These are phyloP conservation scores for Cladophialophora immunda DNA, from an alignment of 2,329 filamentous ascomycete species.

Conservation along the genomic window DNA sequence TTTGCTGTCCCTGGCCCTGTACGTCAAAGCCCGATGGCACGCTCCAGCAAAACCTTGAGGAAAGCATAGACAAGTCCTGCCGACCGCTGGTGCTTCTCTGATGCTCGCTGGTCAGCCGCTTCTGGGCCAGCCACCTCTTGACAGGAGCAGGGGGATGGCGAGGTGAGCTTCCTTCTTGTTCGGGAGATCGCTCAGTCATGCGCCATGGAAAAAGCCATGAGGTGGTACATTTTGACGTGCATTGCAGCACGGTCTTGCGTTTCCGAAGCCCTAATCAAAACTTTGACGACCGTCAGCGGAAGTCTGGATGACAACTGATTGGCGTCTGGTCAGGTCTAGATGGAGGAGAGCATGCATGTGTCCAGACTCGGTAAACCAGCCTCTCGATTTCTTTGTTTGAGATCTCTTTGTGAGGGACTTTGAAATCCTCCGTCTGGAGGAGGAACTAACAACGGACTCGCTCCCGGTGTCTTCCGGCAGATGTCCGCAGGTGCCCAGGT, in stretches of 20 bases:
- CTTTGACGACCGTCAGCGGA: neutral
- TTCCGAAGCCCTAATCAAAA: conserved; percentile 3
- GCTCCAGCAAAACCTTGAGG: neutral
- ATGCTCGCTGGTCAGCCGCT: neutral
- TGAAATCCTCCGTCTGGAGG: neutral
- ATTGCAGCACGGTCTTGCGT: neutral
- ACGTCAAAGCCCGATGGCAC: neutral
- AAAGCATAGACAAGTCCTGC: neutral
- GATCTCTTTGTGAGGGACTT: neutral
- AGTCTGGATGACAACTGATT: neutral
- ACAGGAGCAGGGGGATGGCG: neutral
- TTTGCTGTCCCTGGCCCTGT: neutral
- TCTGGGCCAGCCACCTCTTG: neutral
- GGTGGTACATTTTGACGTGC: conserved; percentile 13
- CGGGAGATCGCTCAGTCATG: neutral
- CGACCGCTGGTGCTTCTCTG: neutral
- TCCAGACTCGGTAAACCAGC: neutral
- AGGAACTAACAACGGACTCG: neutral
- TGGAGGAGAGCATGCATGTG: neutral
- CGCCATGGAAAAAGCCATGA: neutral
- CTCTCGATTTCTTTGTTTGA: conserved; percentile 10
- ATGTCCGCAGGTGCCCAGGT: neutral
- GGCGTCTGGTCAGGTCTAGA: conserved; percentile 4
- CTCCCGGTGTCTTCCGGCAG: neutral
- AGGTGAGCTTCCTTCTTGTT: neutral